Evolutionary conservation across 2,329 filamentous ascomycete genomes (phyloP), one percentile per base, ranked within the genome.

Genomic region (Davidsoniella virescens): DNA sequence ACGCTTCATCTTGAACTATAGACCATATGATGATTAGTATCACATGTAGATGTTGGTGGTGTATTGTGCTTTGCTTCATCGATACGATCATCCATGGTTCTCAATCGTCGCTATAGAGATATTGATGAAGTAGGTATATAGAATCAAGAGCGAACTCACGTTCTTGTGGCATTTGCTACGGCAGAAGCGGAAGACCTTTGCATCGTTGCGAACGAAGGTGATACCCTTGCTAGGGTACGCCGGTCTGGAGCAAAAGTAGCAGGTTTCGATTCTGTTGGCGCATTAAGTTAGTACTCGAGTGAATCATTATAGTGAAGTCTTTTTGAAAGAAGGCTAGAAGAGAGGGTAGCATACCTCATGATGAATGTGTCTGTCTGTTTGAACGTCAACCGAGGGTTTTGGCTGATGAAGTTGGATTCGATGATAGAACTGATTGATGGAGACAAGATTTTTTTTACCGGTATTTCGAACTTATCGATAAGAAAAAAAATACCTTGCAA

Each of bases 1-100:
- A 58, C 92, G 82, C 83, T 94, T 94, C 86, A 94, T 94, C 70
- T 93, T 92, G 78, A 93, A 94, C 73, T 79, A 57, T 53, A 33
- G 36, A 10, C 9, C 10, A 29, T 8, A 10, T 3, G 12, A 40
- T 16, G 16, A 33, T 33, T 33, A 33, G 29, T 33, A 33, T 33
- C 29, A 33, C 9, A 33, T 33, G 20, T 5, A 23, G 20, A 23
- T 23, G 20, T 23, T 23, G 20, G 20, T 23, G 20, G 20, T 23
- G 3, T 23, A 23, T 5, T 23, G 20, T 23, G 20, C 5, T 23
- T 23, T 5, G 9, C 9, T 33, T 12, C 29, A 9, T 33, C 29
- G 39, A 41, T 41, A 18, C n/a, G 20, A 23, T 23, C 20, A 5
- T 23, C 4, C 20, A 23, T 23, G 5, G 20, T 5, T 23, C 20